phyloP scores from a whole-genome alignment of 75 land plant species.

The Adiantum capillusveneris region DNA sequence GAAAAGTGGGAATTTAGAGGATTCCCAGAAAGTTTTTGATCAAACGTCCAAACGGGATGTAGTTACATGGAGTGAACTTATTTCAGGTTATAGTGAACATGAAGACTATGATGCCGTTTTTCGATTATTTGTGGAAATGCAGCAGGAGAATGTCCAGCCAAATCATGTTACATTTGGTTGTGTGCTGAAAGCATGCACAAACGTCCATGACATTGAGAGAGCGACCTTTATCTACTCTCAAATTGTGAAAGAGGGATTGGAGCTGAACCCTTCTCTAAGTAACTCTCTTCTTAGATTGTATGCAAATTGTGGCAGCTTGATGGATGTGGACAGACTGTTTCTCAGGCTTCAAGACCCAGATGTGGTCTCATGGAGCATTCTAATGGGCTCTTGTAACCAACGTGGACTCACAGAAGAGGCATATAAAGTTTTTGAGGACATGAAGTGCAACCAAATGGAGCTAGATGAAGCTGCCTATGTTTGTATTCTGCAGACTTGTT shows the following conservation, averaged over 20 bases:
- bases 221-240: background rate
- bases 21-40: conserved; percentile 20
- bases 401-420: conserved; percentile 3
- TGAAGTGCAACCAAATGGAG: conserved; percentile 1
- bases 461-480: conserved; percentile 2
- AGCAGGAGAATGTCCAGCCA: background rate
- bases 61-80: conserved; percentile 8
- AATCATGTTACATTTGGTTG: background rate
- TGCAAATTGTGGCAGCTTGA: conserved; percentile 6
- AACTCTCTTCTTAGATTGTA: conserved; percentile 10
- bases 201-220: background rate
- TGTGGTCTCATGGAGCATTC: conserved; percentile 15
- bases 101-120: background rate
- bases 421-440: conserved; percentile 5
- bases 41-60: background rate
- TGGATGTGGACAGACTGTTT: conserved; percentile 7
- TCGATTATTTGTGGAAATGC: background rate
- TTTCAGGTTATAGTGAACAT: conserved; percentile 1
- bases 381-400: conserved; percentile 7
- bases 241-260: background rate
- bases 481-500: conserved; percentile 33
- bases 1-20: conserved; percentile 16
- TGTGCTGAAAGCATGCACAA: background rate
- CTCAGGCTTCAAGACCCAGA: conserved; percentile 7
- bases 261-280: background rate